Base-by-base conservation (phyloP, 2,329 filamentous ascomycete genomes). In the Apiospora aurea region DNA sequence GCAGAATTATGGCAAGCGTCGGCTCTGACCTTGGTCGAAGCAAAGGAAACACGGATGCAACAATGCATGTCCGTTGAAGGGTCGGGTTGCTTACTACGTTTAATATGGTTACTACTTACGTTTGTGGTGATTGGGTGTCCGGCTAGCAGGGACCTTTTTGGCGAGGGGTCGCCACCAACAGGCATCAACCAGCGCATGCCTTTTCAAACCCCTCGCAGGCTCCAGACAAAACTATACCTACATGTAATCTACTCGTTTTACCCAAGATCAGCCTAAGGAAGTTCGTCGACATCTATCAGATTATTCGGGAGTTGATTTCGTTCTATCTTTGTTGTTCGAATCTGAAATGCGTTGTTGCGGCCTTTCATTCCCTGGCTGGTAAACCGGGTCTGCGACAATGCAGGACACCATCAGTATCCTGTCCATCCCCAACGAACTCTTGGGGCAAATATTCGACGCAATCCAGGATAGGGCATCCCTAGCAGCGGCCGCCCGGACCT, bases 401-500 rank as follows among this genome's bases (percentile, higher is more conserved):
- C 41, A 13, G 10, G 21, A 16, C n/a, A 18, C 64, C 14, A 21
- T 46, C 34, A 67, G 14, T 26, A 10, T 67, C 4, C 1, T 46
- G 0, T 43, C 34, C 21, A 14, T 67, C 11, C 64, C 64, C 21
- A 67, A 46, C 29, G 64, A 67, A 34, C 41, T 67, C 5, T 16
- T 67, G 8, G n/a, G 6, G 41, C 41, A 67, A 14, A 46, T 67
- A 11, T 29, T 67, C 13, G 41, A 29, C 21, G n/a, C 41, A 3
- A 13, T 67, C 41, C 18, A 46, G 64, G 41, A 67, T 1, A 26
- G 43, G 64, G 5, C 64, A 46, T 26, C 41, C 16, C 64, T 67
- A 2, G n/a, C n/a, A 24, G 41, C 64, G n/a, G 64, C 41, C 14
- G 64, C 64, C 14, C 38, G 64, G 41, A 67, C 64, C n/a, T 67